Percentiles rank a stretch among this genome's conserved stretches.
Evolutionary conservation across 768 basidiomycete species (phyloP).

Genomic region (Exsudoporus frostii): DNA sequence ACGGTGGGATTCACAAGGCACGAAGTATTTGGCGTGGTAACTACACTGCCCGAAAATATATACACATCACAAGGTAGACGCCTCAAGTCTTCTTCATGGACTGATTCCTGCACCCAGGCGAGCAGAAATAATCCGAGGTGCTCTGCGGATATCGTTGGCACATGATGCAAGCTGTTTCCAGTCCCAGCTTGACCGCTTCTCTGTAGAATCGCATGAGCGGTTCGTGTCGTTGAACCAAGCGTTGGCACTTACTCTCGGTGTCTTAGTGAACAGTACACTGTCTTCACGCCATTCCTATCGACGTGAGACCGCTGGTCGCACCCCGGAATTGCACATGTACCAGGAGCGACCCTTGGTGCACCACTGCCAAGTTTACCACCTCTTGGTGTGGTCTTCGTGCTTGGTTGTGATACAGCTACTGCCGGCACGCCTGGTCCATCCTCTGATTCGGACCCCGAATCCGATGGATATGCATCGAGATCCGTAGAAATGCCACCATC

Average conservation of each 20-base stretch:
- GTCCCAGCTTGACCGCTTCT: slow-evolving; percentile 53
- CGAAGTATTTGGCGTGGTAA: not conserved
- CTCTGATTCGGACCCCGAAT: slow-evolving; percentile 25
- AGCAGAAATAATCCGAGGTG: slow-evolving; percentile 61
- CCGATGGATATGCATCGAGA: slow-evolving; percentile 33
- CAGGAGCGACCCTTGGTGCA: slow-evolving; percentile 20
- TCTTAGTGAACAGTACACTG: slow-evolving; percentile 55
- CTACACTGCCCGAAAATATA: not conserved
- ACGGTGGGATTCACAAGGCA: not conserved
- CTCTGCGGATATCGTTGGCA: slow-evolving; percentile 59
- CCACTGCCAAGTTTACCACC: slow-evolving; percentile 12
- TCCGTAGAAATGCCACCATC: slow-evolving; percentile 24
- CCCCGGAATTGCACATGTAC: slow-evolving; percentile 51
- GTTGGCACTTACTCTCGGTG: slow-evolving; percentile 58
- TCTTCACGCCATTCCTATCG: slow-evolving; percentile 48
- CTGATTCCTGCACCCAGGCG: slow-evolving; percentile 54
- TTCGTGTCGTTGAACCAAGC: slow-evolving; percentile 1
- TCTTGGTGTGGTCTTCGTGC: slow-evolving; percentile 4
- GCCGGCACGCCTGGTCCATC: slow-evolving; percentile 15
- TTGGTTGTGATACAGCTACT: slow-evolving; percentile 5
- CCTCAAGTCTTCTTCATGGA: slow-evolving; percentile 49
- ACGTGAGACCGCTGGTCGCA: slow-evolving; percentile 57
- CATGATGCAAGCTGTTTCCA: slow-evolving; percentile 60
- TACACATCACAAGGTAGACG: not conserved
- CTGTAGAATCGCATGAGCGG: slow-evolving; percentile 31